These are phyloP conservation scores for Chloromonas sp. DNA, from an alignment of 163 green algal species.

Conservation along the genomic window DNA sequence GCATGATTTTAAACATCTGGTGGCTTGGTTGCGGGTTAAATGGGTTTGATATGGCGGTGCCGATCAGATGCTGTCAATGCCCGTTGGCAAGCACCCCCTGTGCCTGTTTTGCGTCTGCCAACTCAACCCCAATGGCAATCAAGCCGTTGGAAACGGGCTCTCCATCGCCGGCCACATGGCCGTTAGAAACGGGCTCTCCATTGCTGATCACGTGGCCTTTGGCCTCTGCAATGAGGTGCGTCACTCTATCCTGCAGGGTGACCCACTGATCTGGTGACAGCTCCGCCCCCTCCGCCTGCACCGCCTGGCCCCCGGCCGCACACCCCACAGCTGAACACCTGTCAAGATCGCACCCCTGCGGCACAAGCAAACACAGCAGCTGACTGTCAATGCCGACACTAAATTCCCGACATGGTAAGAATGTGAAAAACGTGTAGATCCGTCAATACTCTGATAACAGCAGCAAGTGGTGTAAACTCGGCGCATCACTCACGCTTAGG, in stretches of 20 bases:
- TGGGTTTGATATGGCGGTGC: no score
- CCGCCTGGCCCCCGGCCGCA: constrained; percentile 52
- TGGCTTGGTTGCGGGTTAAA: no score
- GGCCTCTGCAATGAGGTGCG: no score
- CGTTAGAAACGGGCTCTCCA: no score
- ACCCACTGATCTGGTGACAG: not conserved
- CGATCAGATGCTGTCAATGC: no score
- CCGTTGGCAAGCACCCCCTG: no score
- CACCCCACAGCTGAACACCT: constrained; percentile 48
- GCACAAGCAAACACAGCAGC: constrained; percentile 9
- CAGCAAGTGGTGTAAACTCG: not conserved
- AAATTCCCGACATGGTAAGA: not conserved
- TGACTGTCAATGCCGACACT: constrained; percentile 4
- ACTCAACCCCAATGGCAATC: no score
- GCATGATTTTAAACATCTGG: no score
- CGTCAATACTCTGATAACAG: constrained; percentile 1
- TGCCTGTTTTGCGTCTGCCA: no score
- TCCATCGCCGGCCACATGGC: no score
- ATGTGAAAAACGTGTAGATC: not conserved
- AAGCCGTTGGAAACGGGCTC: no score
- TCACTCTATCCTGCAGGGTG: not conserved
- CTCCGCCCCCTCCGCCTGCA: constrained; percentile 24
- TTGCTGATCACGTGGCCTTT: no score
- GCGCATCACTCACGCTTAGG: constrained; percentile 26
- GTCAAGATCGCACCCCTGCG: constrained; percentile 8